A percentile compares a stretch with the other conserved stretches of the same genome.
Conservation (phyloP, 2,329 filamentous ascomycete species). For the Alternaria triticimaculans region DNA sequence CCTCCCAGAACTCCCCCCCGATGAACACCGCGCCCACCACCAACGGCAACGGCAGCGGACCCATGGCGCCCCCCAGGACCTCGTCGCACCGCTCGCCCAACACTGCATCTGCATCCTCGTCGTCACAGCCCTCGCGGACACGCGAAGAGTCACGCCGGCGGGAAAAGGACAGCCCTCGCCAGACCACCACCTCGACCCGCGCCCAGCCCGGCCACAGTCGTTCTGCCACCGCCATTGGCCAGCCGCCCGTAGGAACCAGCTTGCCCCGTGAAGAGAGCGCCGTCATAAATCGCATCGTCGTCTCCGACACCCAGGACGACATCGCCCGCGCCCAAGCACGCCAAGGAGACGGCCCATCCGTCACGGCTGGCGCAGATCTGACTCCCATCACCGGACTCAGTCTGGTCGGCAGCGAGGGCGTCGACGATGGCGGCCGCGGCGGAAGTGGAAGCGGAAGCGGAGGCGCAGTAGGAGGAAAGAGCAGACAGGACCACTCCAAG, state of each 20-base stretch:
- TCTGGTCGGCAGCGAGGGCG: slow-evolving; percentile 58
- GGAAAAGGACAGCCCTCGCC: slow-evolving; percentile 55
- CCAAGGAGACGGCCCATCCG: slow-evolving; percentile 65
- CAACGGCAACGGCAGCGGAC: slow-evolving; percentile 62
- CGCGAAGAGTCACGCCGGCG: slow-evolving; percentile 53
- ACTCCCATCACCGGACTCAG: slow-evolving; percentile 57
- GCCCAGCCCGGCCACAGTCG: slow-evolving; percentile 52
- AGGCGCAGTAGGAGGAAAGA: slow-evolving; percentile 53
- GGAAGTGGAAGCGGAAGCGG: slow-evolving; percentile 39
- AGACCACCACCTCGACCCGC: slow-evolving; percentile 37
- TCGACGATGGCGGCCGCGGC: slow-evolving; percentile 55
- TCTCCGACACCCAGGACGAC: slow-evolving; percentile 77
- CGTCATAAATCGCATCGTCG: slow-evolving; percentile 76
- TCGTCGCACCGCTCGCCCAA: slow-evolving; percentile 69
- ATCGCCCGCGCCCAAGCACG: slow-evolving; percentile 74
- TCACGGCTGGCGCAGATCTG: slow-evolving; percentile 51
- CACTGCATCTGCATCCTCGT: slow-evolving; percentile 19
- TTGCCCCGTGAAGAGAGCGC: slow-evolving; percentile 79
- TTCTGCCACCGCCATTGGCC: slow-evolving; percentile 58
- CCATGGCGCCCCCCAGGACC: slow-evolving; percentile 77
- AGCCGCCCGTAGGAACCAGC: slow-evolving; percentile 59
- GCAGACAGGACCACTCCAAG: slow-evolving; percentile 66
- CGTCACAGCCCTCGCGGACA: slow-evolving; percentile 33
- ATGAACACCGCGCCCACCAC: slow-evolving; percentile 57
- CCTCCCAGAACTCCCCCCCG: slow-evolving; percentile 51